phyloP scores from a whole-genome alignment of 176 grass and related monocot species.

The Alopecurus myosuroides region DNA sequence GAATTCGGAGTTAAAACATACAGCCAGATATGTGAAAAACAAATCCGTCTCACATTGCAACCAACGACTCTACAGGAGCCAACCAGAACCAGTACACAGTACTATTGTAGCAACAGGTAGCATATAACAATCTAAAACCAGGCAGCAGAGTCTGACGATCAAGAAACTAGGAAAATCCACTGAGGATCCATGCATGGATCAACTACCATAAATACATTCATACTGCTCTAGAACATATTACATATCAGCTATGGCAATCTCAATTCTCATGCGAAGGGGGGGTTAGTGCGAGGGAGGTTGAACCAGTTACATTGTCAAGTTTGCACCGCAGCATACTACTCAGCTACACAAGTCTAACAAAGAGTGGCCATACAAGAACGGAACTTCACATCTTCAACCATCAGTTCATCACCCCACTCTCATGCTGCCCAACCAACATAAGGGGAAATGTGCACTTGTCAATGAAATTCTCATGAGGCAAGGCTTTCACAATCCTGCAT shows the following conservation, averaged over 20 bases:
- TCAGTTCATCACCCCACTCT: background rate
- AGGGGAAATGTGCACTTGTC: constrained; percentile 6
- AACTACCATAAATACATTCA: constrained; percentile 65
- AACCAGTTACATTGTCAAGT: constrained; percentile 35
- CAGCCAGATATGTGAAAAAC: background rate
- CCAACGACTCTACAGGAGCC: background rate
- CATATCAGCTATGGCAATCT: constrained; percentile 39
- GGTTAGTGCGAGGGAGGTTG: constrained; percentile 24
- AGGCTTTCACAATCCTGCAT: constrained; percentile 51
- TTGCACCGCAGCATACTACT: constrained; percentile 27
- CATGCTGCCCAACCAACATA: constrained; percentile 9
- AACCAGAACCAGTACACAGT: background rate
- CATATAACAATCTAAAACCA: background rate
- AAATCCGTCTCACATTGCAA: background rate
- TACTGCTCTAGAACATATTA: constrained; percentile 52
- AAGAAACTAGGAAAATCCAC: constrained; percentile 4
- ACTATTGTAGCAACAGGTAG: background rate
- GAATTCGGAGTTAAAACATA: no score
- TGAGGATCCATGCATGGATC: constrained; percentile 36
- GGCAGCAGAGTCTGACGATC: background rate
- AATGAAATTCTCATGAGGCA: background rate
- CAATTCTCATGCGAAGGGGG: constrained; percentile 25
- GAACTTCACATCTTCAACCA: constrained; percentile 30
- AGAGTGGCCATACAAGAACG: constrained; percentile 12
- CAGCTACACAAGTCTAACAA: constrained; percentile 52